These are phyloP conservation scores for Ormosia emarginata DNA, from an alignment of 306 rosid species.

Conservation along the genomic window DNA sequence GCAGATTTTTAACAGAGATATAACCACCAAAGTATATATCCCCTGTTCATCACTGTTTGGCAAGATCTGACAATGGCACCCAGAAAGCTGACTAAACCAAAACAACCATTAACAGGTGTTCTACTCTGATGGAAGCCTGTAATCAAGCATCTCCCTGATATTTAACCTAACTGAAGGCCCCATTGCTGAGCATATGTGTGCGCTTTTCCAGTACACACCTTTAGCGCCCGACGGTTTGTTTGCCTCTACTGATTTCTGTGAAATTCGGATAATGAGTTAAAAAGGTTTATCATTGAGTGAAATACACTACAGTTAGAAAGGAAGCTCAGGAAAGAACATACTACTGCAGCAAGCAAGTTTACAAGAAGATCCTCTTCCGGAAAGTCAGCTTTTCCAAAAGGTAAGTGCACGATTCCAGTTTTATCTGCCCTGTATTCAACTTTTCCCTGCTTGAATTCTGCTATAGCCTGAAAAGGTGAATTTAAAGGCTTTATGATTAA, in stretches of 20 bases:
- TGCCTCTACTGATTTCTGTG: conserved; percentile 85
- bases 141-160: conserved; percentile 88
- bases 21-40: conserved; percentile 25
- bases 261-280: background rate
- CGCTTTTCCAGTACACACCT: conserved; percentile 97
- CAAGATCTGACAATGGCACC: conserved; percentile 37
- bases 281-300: background rate
- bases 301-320: background rate
- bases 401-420: conserved; percentile 96
- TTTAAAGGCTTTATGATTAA: background rate
- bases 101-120: conserved; percentile 53
- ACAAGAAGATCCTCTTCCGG: conserved; percentile 80
- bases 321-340: conserved; percentile 41
- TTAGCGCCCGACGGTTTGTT: conserved; percentile 94
- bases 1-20: conserved; percentile 25
- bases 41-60: conserved; percentile 32
- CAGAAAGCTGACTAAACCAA: conserved; percentile 32
- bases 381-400: conserved; percentile 86
- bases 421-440: conserved; percentile 97
- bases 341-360: conserved; percentile 80
- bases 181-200: conserved; percentile 92
- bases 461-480: conserved; percentile 66
- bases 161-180: conserved; percentile 91
- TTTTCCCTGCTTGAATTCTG: conserved; percentile 97
- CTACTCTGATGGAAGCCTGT: conserved; percentile 49